These are phyloP conservation scores for Dendryphion nanum DNA, from an alignment of 2,329 filamentous ascomycete species.

Conservation along the genomic window DNA sequence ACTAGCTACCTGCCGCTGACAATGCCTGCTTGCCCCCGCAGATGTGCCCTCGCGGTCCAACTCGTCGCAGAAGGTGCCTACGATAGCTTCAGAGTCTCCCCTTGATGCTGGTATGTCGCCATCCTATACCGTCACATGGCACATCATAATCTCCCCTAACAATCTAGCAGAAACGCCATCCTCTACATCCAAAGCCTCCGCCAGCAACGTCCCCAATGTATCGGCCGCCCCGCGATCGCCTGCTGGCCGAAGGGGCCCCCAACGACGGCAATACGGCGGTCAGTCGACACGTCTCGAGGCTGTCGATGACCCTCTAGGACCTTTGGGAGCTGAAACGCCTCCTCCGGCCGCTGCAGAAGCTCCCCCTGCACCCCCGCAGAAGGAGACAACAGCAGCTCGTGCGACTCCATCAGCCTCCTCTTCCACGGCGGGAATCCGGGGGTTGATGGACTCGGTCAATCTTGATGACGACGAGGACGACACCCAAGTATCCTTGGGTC, in stretches of 20 bases:
- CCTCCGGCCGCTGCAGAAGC: constrained; percentile 51
- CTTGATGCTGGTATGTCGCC: constrained; percentile 24
- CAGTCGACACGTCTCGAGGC: constrained; percentile 77
- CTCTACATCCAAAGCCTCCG: constrained; percentile 14
- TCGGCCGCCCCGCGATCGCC: constrained; percentile 48
- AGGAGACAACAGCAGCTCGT: constrained; percentile 55
- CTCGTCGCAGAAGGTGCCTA: constrained; percentile 40
- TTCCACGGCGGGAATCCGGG: constrained; percentile 49
- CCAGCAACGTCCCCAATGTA: constrained; percentile 32
- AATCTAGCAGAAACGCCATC: constrained; percentile 10
- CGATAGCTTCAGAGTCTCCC: constrained; percentile 35
- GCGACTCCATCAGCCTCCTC: constrained; percentile 54
- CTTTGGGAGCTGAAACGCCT: constrained; percentile 66
- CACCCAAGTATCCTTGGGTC: constrained; percentile 45
- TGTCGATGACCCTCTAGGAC: constrained; percentile 73
- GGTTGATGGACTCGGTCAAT: constrained; percentile 65
- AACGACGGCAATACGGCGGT: constrained; percentile 63
- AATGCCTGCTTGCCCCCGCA: constrained; percentile 23
- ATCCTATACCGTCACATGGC: not conserved
- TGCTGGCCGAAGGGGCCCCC: constrained; percentile 49
- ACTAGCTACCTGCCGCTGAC: constrained; percentile 4
- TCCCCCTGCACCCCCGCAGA: constrained; percentile 65
- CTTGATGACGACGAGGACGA: constrained; percentile 64
- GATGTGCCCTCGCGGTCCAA: constrained; percentile 49
- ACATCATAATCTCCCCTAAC: constrained; percentile 4